phyloP scores from a whole-genome alignment of 495 filamentous ascomycete species.

The Opeltia flavorubescens region DNA sequence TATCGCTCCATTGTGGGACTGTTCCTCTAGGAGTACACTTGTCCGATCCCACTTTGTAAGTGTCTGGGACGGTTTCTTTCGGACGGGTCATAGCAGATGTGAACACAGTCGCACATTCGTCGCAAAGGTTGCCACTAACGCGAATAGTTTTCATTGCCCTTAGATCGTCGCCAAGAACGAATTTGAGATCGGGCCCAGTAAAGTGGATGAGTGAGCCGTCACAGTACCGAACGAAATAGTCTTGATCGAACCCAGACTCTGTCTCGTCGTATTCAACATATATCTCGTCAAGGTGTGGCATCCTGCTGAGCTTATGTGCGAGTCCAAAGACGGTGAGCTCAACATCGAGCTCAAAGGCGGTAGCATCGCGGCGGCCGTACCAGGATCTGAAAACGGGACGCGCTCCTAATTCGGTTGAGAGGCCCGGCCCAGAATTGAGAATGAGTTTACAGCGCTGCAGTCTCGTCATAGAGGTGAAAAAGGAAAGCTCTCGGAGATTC shows the following conservation, averaged over 20 bases:
- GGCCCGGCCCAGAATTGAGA: neutral
- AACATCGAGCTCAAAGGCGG: neutral
- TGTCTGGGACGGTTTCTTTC: neutral
- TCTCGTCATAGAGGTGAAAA: neutral
- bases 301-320: neutral
- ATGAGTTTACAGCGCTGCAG: slow-evolving; percentile 1
- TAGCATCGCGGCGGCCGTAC: neutral
- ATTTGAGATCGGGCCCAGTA: neutral
- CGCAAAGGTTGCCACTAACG: neutral
- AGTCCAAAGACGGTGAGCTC: neutral
- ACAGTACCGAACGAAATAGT: neutral
- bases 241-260: neutral
- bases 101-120: neutral
- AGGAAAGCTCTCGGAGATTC: neutral
- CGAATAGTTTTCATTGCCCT: neutral
- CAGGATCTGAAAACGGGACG: neutral
- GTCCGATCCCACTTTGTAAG: neutral
- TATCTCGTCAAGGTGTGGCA: neutral
- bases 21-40: neutral
- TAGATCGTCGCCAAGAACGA: neutral
- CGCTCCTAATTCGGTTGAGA: neutral
- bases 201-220: neutral
- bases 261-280: neutral
- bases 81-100: neutral
- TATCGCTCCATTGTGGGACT: neutral